Evolutionary conservation across 2,329 filamentous ascomycete genomes (phyloP).

Genomic region (Dothideomycetes sp.): DNA sequence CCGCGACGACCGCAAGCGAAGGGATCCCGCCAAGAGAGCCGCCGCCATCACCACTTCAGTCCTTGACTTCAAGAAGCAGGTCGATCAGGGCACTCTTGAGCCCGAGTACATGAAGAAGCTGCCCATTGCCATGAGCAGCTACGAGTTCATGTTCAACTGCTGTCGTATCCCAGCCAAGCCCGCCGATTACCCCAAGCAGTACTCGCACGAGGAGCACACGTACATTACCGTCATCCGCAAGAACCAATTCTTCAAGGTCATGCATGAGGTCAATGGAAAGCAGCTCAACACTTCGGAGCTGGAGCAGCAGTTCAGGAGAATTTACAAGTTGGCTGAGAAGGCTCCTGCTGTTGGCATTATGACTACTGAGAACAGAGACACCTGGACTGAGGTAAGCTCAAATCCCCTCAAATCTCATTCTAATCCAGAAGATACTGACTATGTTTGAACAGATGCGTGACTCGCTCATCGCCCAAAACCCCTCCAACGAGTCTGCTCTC

Average conservation of each 20-base stretch:
- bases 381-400: constrained; percentile 74
- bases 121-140: constrained; percentile 96
- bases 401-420: too few relatives aligned
- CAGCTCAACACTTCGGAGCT: constrained; percentile 84
- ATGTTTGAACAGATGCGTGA: constrained; percentile 47
- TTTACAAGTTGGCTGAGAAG: constrained; percentile 70
- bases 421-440: too few relatives aligned
- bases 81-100: constrained; percentile 73
- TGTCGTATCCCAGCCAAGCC: constrained; percentile 75
- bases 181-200: constrained; percentile 77
- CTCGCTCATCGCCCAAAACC: constrained; percentile 64
- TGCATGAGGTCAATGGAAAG: constrained; percentile 69
- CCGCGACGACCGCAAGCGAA: constrained; percentile 78
- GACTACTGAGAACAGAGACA: constrained; percentile 86
- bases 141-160: constrained; percentile 98
- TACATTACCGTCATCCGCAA: constrained; percentile 87
- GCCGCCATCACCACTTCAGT: constrained; percentile 79
- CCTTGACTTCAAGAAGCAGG: constrained; percentile 89
- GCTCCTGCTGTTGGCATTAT: constrained; percentile 70
- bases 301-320: constrained; percentile 75
- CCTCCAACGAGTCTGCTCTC: constrained; percentile 68
- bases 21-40: constrained; percentile 84
- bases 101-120: constrained; percentile 98
- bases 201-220: constrained; percentile 62
- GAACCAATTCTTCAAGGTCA: constrained; percentile 94